Evolutionary conservation across 495 filamentous ascomycete genomes (phyloP).

Genomic region (Tuber microsphaerosporum): DNA sequence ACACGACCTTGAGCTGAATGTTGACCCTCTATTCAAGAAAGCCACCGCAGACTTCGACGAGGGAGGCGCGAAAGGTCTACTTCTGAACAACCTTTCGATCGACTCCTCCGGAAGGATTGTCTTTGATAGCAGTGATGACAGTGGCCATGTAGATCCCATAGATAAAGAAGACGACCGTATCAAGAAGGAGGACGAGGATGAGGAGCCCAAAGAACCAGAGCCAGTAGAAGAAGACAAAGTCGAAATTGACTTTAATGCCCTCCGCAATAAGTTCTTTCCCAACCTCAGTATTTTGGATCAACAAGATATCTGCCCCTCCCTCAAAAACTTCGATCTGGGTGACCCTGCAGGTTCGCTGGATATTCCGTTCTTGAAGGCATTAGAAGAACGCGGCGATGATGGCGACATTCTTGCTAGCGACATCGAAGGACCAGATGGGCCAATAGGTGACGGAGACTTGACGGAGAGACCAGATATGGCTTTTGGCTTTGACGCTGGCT

Average conservation of each 20-base stretch:
- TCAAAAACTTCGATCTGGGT: conserved; percentile 87
- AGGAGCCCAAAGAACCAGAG: conserved; percentile 40
- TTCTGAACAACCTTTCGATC: conserved; percentile 91
- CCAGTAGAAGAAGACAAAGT: conserved; percentile 49
- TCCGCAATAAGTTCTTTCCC: conserved; percentile 79
- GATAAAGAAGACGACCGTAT: conserved; percentile 47
- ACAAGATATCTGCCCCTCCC: conserved; percentile 88
- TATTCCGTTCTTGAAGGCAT: conserved; percentile 83
- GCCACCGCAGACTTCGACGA: conserved; percentile 97
- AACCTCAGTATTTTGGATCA: conserved; percentile 66
- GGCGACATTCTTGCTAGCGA: conserved; percentile 46
- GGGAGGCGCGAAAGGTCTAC: conserved; percentile 88
- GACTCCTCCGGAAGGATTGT: conserved; percentile 87
- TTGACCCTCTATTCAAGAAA: conserved; percentile 97
- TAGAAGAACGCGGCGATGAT: conserved; percentile 73
- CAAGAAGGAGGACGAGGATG: conserved; percentile 43
- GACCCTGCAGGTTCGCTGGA: conserved; percentile 75
- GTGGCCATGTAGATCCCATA: conserved; percentile 24
- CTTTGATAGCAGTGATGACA: conserved; percentile 95
- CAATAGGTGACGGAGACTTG: conserved; percentile 55
- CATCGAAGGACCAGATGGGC: conserved; percentile 50
- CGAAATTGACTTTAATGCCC: conserved; percentile 64
- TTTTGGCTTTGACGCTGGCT: conserved; percentile 64
- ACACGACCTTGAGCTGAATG: conserved; percentile 91
- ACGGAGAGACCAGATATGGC: conserved; percentile 40